Percentiles rank a stretch among this genome's conserved stretches.
Conservation (phyloP, 2,329 filamentous ascomycete genomes). For the Sporothrix sp. region DNA sequence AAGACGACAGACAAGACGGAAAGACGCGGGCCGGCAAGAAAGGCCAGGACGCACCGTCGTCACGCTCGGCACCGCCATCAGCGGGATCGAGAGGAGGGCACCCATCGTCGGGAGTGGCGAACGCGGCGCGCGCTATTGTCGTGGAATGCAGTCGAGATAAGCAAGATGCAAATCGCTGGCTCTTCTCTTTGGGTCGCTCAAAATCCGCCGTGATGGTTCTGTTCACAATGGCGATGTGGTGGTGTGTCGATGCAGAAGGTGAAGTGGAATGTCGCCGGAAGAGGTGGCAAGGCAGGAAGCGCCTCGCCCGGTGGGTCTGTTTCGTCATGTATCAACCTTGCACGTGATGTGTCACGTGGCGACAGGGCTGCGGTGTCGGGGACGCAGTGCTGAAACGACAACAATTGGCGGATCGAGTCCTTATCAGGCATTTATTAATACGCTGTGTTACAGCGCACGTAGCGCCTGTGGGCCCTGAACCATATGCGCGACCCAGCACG, state of each 20-base stretch:
- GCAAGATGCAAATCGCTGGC: too few species aligned
- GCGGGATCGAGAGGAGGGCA: slow-evolving; percentile 77
- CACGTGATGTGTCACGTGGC: neutral
- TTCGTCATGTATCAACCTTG: neutral
- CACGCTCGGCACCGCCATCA: slow-evolving; percentile 78
- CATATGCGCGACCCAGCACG: too few species aligned
- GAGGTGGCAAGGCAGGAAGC: slow-evolving; percentile 6
- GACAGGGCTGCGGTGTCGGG: too few species aligned
- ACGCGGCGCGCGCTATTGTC: slow-evolving; percentile 75
- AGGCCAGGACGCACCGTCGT: slow-evolving; percentile 70
- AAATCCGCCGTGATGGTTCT: too few species aligned
- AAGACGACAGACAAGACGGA: neutral
- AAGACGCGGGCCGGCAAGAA: too few species aligned
- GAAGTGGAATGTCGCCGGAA: neutral
- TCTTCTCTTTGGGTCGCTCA: too few species aligned
- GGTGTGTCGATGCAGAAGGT: neutral
- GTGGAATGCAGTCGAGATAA: neutral
- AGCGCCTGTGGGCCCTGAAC: too few species aligned
- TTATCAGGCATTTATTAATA: too few species aligned
- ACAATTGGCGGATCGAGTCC: too few species aligned
- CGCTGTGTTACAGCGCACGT: too few species aligned
- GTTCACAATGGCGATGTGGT: too few species aligned
- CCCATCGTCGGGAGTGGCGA: slow-evolving; percentile 66
- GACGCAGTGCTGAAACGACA: too few species aligned
- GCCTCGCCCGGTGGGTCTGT: slow-evolving; percentile 3